Evolutionary conservation across 306 rosid genomes (phyloP), one percentile per base, ranked within the genome.

Genomic region (Vachellia collinsii): DNA sequence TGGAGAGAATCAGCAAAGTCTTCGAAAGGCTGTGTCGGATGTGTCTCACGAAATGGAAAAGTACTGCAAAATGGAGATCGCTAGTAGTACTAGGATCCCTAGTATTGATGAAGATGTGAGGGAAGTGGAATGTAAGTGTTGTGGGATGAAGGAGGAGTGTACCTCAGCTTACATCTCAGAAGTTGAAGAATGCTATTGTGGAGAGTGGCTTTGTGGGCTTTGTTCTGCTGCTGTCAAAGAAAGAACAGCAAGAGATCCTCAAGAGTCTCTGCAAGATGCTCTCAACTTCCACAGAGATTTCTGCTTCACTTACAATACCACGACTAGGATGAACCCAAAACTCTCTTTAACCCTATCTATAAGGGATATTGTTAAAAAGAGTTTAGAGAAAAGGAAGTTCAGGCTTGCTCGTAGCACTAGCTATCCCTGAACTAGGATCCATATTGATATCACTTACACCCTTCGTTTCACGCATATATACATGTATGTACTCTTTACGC

Each of bases 151-250:
- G 50, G 97, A 93, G 58, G 94, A 88, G 3, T 93, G 94, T 62
- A 91, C 91, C 4, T n/a, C 4, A 9, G 72, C 79, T 72, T 91
- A 93, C 64, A 88, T 87, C 36, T 11, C 47, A 37, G 66, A 91
- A 70, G 85, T 93, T 16, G 48, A 85, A 69, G 79, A 47, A 50
- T 54, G 74, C 0, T 82, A 76, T 50, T 76, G 86, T 37, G 97
- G 93, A 1, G 86, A 86, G 7, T 93, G 94, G 97, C 79, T 91
- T 12, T 93, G 97, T 14, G 97, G 97, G n/a, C 92, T 91, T 74
- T 91, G 94, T 80, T 88, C 90, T 12, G 94, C 88, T 67, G 97
- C 92, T 51, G 94, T 93, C 16, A 90, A 88, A 48, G 93, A 93
- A 12, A 88, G 29, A 65, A 73, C 77, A 36, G 20, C 22, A 8